Base-by-base conservation (phyloP, 768 basidiomycete genomes). In the Lactarius deliciosus region DNA sequence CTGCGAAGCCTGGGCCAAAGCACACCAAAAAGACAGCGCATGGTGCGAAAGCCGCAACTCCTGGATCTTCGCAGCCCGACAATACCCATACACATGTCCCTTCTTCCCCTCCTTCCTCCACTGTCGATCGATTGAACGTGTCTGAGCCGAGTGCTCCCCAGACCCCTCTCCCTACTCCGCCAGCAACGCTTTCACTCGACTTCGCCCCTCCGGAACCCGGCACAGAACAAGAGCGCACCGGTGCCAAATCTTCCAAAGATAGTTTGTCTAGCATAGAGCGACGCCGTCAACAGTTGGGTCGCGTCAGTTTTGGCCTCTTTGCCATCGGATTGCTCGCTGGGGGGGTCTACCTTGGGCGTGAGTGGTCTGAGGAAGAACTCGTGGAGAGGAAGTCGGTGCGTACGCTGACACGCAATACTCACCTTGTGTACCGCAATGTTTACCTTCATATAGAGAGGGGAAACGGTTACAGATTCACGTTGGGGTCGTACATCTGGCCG, bases 181-280 rank as follows among this genome's bases (percentile, higher is more conserved):
- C 68, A 30, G 60, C 64, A 22, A 57, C 59, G 36, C 70, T 69
- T 40, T 71, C 70, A 62, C 79, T 91, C 22, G 89, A 91, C 75
- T 88, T 91, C 70, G 81, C 86, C 20, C 87, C 88, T 9, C 43
- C 67, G 8, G 67, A 70, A 54, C 64, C 67, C 1, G 69, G 78
- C 78, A 18, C 76, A 79, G 57, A 75, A 77, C 54, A 75, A 77
- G 81, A 84, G 66, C 80, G 86, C 60, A 93, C 91, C 0, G 91
- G 92, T 16, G 92, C 92, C 60, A 82, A 79, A 74, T 92, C 91
- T 3, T 88, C 90, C 18, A 91, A 88, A 71, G 88, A 89, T 60
- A 85, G 87, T 16, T 81, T 94, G 61, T 90, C 90, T 20, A 87
- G 87, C 60, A 89, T 88, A 68, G 96, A 97, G 77, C 81, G 84